Percentiles rank a stretch among this genome's conserved stretches.
These are phyloP conservation scores for Pleurotus giganteus DNA, from an alignment of 768 basidiomycete genomes.

Conservation along the genomic window DNA sequence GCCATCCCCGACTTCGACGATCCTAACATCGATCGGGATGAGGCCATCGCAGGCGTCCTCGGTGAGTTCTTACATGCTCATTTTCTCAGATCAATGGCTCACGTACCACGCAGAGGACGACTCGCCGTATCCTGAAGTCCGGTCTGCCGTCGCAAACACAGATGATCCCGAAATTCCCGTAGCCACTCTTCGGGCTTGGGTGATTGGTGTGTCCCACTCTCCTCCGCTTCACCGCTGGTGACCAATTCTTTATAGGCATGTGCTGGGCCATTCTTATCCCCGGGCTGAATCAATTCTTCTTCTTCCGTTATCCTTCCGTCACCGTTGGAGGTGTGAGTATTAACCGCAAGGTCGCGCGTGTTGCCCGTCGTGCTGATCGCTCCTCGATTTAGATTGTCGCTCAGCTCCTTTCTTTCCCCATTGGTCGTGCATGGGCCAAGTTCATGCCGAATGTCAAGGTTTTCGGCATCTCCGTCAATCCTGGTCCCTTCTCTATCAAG, in stretches of 20 bases:
- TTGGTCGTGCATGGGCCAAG: slow-evolving; percentile 58
- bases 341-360: slow-evolving; percentile 12
- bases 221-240: neutral
- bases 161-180: slow-evolving; percentile 66
- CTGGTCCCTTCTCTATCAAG: slow-evolving; percentile 74
- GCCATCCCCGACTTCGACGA: slow-evolving; percentile 34
- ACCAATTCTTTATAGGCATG: slow-evolving; percentile 24
- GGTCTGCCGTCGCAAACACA: slow-evolving; percentile 56
- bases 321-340: slow-evolving; percentile 45
- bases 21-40: slow-evolving; percentile 40
- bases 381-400: slow-evolving; percentile 53
- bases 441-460: slow-evolving; percentile 50
- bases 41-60: slow-evolving; percentile 34
- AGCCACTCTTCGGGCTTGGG: slow-evolving; percentile 66
- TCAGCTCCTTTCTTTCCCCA: slow-evolving; percentile 66
- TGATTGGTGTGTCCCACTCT: slow-evolving; percentile 49
- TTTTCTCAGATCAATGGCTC: neutral
- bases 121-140: slow-evolving; percentile 56
- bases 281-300: slow-evolving; percentile 74
- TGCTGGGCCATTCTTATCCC: slow-evolving; percentile 64
- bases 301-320: slow-evolving; percentile 73
- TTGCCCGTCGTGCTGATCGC: slow-evolving; percentile 14
- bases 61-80: slow-evolving; percentile 26
- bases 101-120: slow-evolving; percentile 36
- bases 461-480: slow-evolving; percentile 54